Base-by-base conservation (phyloP, 2,329 filamentous ascomycete species). In the Ceratocystis albifundus region DNA sequence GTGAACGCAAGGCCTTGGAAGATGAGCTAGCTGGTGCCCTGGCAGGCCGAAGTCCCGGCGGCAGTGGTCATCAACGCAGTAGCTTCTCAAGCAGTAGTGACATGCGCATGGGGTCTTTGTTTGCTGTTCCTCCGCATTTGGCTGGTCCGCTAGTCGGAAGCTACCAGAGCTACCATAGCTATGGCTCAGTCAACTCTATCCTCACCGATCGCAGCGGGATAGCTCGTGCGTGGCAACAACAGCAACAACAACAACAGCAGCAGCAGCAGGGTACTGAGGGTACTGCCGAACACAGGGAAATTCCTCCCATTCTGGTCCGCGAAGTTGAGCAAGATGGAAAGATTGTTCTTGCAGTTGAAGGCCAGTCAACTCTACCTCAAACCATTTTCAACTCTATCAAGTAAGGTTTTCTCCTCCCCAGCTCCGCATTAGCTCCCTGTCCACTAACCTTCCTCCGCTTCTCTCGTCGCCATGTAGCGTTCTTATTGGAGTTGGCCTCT, bases 381-480 rank as follows among this genome's bases (percentile, higher is more conserved):
- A 97, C 93, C 5, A 83, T 96, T 69, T 96, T 97, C 80, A 99
- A 99, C 76, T 95, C 90, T 2, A 93, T 93, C 74, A 96, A 96
- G 77, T 79, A 70, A 68, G 75, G 70, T 4, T 30, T 36, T 66
- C 6, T 50, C 61, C 17, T 12, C 41, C 44, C 2, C 41, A 32
- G 17, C 48, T 59, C n/a, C 28, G 22, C 1, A 6, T 41, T n/a
- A 63, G 20, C 61, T 32, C 28, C 4, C 4, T 3, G 4, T 28
- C 4, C 17, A 28, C 36, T 62, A 71, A 48, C 70, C 22, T 64
- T 3, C 48, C 65, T 67, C 70, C 46, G 70, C 7, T 8, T 4
- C n/a, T 41, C 36, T 41, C 36, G 36, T 15, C 36, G 4, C 36
- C 10, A 41, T 15, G 65, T 32, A 82, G 80, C 69, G 90, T 95